A percentile compares a stretch with the other conserved stretches of the same genome.
These are phyloP conservation scores for Trametes coccinea DNA, from an alignment of 768 basidiomycete species.

Conservation along the genomic window DNA sequence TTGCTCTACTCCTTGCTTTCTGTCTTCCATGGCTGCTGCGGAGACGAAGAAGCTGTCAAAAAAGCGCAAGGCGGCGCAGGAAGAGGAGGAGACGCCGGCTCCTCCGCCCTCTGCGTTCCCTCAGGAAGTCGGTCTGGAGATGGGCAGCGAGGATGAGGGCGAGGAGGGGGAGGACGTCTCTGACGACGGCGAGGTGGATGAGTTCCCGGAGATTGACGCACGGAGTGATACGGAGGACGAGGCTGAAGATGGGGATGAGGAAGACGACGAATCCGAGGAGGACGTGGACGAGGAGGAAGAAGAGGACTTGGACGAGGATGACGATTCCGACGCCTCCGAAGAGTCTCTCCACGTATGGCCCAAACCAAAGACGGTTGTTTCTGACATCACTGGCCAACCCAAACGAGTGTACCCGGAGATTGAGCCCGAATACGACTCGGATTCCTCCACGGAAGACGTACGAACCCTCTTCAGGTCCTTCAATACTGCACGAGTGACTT, in stretches of 20 bases:
- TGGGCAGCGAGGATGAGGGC: conserved; percentile 74
- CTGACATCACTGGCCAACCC: conserved; percentile 79
- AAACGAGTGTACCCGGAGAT: conserved; percentile 87
- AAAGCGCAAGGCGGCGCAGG: conserved; percentile 60
- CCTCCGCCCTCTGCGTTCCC: conserved; percentile 35
- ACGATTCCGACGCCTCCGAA: conserved; percentile 36
- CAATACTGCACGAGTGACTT: conserved; percentile 1
- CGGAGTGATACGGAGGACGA: conserved; percentile 36
- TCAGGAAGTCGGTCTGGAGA: conserved; percentile 56
- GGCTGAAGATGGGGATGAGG: conserved; percentile 33
- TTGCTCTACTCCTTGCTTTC: background rate
- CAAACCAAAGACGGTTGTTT: conserved; percentile 66
- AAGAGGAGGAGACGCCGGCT: conserved; percentile 41
- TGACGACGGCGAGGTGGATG: conserved; percentile 38
- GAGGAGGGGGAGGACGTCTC: conserved; percentile 52
- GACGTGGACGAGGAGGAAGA: conserved; percentile 39
- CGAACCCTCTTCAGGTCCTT: conserved; percentile 30
- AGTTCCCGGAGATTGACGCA: conserved; percentile 28
- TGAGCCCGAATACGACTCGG: conserved; percentile 88
- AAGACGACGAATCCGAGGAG: conserved; percentile 35
- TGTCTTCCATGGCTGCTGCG: conserved; percentile 34
- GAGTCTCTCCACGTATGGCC: conserved; percentile 59
- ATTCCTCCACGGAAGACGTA: conserved; percentile 91
- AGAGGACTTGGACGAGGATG: conserved; percentile 39
- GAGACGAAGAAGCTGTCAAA: conserved; percentile 40